phyloP scores from a whole-genome alignment of 2,329 filamentous ascomycete species.

The Fusarium incarnatum region DNA sequence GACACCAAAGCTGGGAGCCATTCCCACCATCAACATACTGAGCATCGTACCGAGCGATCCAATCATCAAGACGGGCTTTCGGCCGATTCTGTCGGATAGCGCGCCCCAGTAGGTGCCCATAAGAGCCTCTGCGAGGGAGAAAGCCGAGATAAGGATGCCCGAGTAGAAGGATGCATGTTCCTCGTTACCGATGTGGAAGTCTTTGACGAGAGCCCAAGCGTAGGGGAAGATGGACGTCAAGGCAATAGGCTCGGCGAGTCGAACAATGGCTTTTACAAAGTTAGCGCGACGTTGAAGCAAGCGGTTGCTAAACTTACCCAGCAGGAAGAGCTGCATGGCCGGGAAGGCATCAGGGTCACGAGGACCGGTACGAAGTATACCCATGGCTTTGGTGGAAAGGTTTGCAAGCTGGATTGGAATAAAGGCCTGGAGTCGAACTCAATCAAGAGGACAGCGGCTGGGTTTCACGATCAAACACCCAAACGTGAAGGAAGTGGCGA shows the following conservation, averaged over 20 bases:
- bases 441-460: conserved; percentile 8
- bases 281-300: conserved; percentile 63
- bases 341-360: conserved; percentile 82
- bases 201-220: conserved; percentile 84
- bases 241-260: conserved; percentile 91
- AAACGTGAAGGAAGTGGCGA: conserved; percentile 4
- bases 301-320: conserved; percentile 70
- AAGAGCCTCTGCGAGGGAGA: conserved; percentile 82
- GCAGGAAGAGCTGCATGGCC: conserved; percentile 81
- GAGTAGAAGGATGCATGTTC: conserved; percentile 88
- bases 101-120: conserved; percentile 92
- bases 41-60: conserved; percentile 86
- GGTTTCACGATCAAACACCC: conserved; percentile 8
- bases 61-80: conserved; percentile 85
- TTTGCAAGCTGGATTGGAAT: conserved; percentile 1
- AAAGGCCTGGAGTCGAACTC: conserved; percentile 8
- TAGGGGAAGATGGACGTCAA: conserved; percentile 95
- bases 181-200: conserved; percentile 77
- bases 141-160: conserved; percentile 87
- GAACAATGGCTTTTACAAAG: conserved; percentile 79
- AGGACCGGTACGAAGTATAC: conserved; percentile 62
- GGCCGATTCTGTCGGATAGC: conserved; percentile 82
- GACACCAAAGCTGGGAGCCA: conserved; percentile 85
- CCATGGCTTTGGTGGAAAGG: conserved; percentile 57
- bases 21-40: conserved; percentile 84